phyloP scores from a whole-genome alignment of 768 basidiomycete genomes.

The Pleurotus pulmonarius region DNA sequence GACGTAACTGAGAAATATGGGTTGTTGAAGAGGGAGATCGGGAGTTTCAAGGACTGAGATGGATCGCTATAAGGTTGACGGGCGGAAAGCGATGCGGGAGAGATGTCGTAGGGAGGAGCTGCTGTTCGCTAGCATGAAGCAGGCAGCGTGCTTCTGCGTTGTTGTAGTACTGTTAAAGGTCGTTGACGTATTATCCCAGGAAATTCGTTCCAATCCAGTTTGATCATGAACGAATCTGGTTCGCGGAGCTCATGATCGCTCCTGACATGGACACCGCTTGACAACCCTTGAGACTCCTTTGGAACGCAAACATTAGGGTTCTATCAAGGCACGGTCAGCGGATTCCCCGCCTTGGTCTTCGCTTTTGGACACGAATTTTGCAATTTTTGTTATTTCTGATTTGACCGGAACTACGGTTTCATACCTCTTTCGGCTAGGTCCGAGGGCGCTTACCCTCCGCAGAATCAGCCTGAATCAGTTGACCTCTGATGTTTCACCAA shows the following conservation, averaged over 20 bases:
- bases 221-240: slow-evolving; percentile 41
- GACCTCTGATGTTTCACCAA: slow-evolving; percentile 8
- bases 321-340: slow-evolving; percentile 40
- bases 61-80: slow-evolving; percentile 27
- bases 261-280: slow-evolving; percentile 34
- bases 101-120: slow-evolving; percentile 11
- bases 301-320: slow-evolving; percentile 23
- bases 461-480: slow-evolving; percentile 6
- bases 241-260: slow-evolving; percentile 25
- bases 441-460: slow-evolving; percentile 18
- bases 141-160: slow-evolving; percentile 33
- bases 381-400: slow-evolving; percentile 40
- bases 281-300: slow-evolving; percentile 42
- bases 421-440: slow-evolving; percentile 43
- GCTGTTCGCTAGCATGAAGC: slow-evolving; percentile 27
- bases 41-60: slow-evolving; percentile 40
- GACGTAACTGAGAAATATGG: slow-evolving; percentile 20
- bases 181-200: slow-evolving; percentile 46
- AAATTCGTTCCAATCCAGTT: slow-evolving; percentile 34
- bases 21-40: slow-evolving; percentile 34
- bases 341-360: slow-evolving; percentile 22
- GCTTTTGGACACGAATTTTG: slow-evolving; percentile 40
- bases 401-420: slow-evolving; percentile 46
- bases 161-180: slow-evolving; percentile 28
- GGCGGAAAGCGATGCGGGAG: slow-evolving; percentile 34